Base-by-base conservation (phyloP, 495 filamentous ascomycete species). In the Oleoguttula mirabilis region DNA sequence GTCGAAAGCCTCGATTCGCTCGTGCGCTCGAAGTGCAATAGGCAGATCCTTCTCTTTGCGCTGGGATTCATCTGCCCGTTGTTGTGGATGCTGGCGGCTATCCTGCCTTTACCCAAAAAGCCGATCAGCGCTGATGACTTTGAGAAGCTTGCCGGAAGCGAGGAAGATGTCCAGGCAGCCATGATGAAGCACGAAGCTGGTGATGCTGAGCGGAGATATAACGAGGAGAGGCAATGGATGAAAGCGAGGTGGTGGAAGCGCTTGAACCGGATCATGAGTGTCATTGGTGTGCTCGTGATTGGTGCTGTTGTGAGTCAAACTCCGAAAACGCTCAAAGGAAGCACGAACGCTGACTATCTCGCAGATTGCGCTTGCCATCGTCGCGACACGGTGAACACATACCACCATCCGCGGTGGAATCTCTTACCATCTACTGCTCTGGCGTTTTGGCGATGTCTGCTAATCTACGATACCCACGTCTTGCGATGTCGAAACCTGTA, bases 171-270 rank as follows among this genome's bases (percentile, higher is more conserved):
- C 15, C 47, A 55, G 47, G 45, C 43, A 12, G 52, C 51, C 15
- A 54, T 59, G 40, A 50, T 48, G 23, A 45, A 39, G 37, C 49
- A 48, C 30, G 43, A 54, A 21, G 44, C 56, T 10, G 59, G 56
- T 28, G 49, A 50, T 31, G 41, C 52, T 0, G 61, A 61, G 27
- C 46, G 47, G 42, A 47, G 51, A 28, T 45, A 75, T 38, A 81
- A 82, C 55, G 61, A 61, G 25, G 56, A 56, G 46, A 51, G 44
- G 39, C 23, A 73, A 36, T 84, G 83, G 56, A 71, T 83, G 52
- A 94, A 85, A 56, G 85, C 85, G 10, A 70, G 74, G 27, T 95
- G 88, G 87, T 96, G 90, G 90, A 73, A 90, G 45, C 82, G 75
- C 45, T 67, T 95, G 33, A 98, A 98, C 60, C 78, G 86, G 31